Evolutionary conservation across 1,139 yeast genomes (phyloP), one percentile per base, ranked within the genome.

Genomic region (Candida tunisiensis): DNA sequence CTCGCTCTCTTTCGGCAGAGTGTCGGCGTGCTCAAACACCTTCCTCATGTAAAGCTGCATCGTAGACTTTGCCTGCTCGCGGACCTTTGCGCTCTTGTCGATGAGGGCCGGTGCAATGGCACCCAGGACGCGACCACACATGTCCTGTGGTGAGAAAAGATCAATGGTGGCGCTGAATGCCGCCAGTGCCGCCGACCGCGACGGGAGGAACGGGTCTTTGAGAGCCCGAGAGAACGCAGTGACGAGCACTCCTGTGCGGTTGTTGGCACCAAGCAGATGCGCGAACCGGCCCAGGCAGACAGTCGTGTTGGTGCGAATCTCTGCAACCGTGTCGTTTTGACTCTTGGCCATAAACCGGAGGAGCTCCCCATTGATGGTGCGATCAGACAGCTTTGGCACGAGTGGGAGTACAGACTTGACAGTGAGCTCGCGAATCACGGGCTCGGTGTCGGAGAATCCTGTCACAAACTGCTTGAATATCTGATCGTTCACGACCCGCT

Each of bases 181-280:
- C 34, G 71, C 56, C 21, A 88, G 57, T 0, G 95, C 83, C 4
- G 78, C 79, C 47, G 75, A 53, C 36, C 92, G 65, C 14, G 93
- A 71, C 7, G 79, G 85, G 5, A 73, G 62, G 42, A 73, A 74
- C 0, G 88, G 65, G 47, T 88, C 98, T 41, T 74, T 73, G 29
- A 88, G 60, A 0, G 93, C 77, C 42, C 83, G 73, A 2, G 82
- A 68, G 40, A 80, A 75, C 0, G 95, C 96, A 1, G 95, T 82
- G 6, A 83, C 73, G 25, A 88, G 55, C 2, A 88, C 93, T 21
- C 71, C 39, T 1, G 51, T 36, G 12, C 60, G 42, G 2, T 53
- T 49, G 11, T 42, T 34, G 12, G 39, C 54, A 33, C 74, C 74
- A 35, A 88, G 65, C 34, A 62, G 57, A 18, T 62, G 55, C 0